These are phyloP conservation scores for Sherardia arvensis DNA, from an alignment of 257 asterid genomes.

Conservation along the genomic window DNA sequence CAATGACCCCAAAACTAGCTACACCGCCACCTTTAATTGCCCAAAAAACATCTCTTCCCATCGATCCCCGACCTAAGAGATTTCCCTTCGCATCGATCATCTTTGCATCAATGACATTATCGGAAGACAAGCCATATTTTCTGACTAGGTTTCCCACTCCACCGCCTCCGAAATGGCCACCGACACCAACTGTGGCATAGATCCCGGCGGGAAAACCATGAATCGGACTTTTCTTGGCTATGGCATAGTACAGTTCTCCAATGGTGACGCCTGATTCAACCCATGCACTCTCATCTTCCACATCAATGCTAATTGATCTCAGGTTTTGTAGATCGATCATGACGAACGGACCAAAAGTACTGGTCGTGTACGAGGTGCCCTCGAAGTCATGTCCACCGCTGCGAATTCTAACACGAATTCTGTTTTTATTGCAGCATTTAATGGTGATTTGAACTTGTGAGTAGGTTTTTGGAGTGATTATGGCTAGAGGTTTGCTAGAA, in stretches of 20 bases:
- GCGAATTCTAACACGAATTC: slow-evolving; percentile 27
- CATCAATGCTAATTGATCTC: slow-evolving; percentile 19
- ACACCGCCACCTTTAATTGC: slow-evolving; percentile 45
- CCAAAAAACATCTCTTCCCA: slow-evolving; percentile 5
- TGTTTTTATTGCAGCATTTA: slow-evolving; percentile 19
- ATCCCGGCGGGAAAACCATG: neutral
- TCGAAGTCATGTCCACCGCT: too few species aligned
- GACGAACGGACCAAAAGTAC: too few species aligned
- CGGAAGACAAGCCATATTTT: slow-evolving; percentile 26
- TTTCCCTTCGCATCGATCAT: slow-evolving; percentile 31
- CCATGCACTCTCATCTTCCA: slow-evolving; percentile 37
- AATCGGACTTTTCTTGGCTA: slow-evolving; percentile 10
- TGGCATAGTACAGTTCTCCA: slow-evolving; percentile 36
- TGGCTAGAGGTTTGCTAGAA: too few species aligned
- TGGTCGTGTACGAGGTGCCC: too few species aligned
- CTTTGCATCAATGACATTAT: too few species aligned
- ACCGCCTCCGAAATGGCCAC: slow-evolving; percentile 53
- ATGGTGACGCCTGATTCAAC: too few species aligned
- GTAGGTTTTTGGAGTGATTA: slow-evolving; percentile 39
- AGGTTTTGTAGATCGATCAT: neutral
- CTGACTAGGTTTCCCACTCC: slow-evolving; percentile 36
- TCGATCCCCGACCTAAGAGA: neutral
- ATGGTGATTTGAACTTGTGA: slow-evolving; percentile 28
- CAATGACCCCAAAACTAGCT: slow-evolving; percentile 42
- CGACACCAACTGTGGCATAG: slow-evolving; percentile 31